Evolutionary conservation across 805 yeast genomes (phyloP), one percentile per base, ranked within the genome.

Genomic region (Kodamaea neixiangensis): DNA sequence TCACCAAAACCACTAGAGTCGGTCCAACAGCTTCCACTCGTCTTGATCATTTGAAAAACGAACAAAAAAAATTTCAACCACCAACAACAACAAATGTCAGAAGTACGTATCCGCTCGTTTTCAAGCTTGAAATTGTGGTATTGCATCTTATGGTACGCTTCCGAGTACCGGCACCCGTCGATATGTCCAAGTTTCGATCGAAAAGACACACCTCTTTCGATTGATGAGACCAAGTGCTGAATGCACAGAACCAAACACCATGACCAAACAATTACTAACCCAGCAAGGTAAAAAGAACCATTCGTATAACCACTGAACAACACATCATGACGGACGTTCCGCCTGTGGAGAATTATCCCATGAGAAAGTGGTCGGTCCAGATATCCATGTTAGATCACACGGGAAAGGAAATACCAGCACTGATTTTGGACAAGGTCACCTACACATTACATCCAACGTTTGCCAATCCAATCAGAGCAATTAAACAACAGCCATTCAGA

Each of bases 361-460:
- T 93, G 87, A 85, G 98, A 65, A 83, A 84, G 68, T 93, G 99
- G 99, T 80, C 88, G 44, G 86, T 94, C 56, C 83, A 85, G 65
- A 80, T 94, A 45, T 70, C 81, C 38, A 69, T 91, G 64, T 77
- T 94, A 54, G 92, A 91, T 60, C 85, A 84, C 53, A 81, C 82
- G 51, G 97, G 97, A 15, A 80, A 85, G 52, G 93, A 86, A 60
- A 76, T 88, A 44, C 93, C 97, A 11, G 97, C 97, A 2, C 82
- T 77, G 43, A 79, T 93, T 50, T 87, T 93, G 62, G 98, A 94
- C 68, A 89, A 87, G 69, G 97, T 91, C 48, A 91, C 96, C 3
- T 93, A 93, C 68, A 86, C 90, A 59, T 79, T 94, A 56, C 99
- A 93, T 73, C 98, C 97, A 46, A 94, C 98, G 7, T 93, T 93